A percentile compares a stretch with the other conserved stretches of the same genome.
Evolutionary conservation across 345 rosid species (phyloP).

Genomic region (Aegle marmelos): DNA sequence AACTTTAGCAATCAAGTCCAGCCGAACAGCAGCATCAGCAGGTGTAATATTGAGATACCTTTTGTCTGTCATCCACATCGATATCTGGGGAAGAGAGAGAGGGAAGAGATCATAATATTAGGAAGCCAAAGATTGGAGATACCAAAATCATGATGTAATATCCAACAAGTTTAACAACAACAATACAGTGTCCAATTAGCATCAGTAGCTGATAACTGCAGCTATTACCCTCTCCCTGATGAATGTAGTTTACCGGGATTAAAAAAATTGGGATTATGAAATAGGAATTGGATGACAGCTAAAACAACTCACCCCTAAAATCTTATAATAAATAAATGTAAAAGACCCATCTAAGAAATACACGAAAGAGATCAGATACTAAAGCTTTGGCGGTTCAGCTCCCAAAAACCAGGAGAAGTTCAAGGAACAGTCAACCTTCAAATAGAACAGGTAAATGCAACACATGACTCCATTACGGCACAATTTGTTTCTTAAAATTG

Average conservation of each 20-base stretch:
- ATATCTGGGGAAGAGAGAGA: slow-evolving; percentile 25
- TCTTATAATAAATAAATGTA: neutral
- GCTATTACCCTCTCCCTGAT: neutral
- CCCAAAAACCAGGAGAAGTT: neutral
- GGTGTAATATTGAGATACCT: slow-evolving; percentile 5
- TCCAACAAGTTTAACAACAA: neutral
- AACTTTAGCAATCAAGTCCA: slow-evolving; percentile 42
- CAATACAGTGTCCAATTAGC: neutral
- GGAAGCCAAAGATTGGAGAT: neutral
- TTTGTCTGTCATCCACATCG: slow-evolving; percentile 43
- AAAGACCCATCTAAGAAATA: neutral
- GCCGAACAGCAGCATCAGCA: slow-evolving; percentile 26
- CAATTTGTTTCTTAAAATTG: no score
- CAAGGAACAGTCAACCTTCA: neutral
- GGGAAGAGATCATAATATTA: neutral
- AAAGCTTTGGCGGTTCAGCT: neutral
- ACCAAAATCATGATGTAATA: neutral
- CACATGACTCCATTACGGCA: no score
- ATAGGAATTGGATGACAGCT: neutral
- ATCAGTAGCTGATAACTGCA: neutral
- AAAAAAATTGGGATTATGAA: neutral
- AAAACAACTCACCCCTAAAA: neutral
- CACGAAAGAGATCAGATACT: neutral
- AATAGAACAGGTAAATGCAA: no score
- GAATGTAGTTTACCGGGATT: neutral